Evolutionary conservation across 805 yeast genomes (phyloP).

Genomic region (Grigorovia humatica): DNA sequence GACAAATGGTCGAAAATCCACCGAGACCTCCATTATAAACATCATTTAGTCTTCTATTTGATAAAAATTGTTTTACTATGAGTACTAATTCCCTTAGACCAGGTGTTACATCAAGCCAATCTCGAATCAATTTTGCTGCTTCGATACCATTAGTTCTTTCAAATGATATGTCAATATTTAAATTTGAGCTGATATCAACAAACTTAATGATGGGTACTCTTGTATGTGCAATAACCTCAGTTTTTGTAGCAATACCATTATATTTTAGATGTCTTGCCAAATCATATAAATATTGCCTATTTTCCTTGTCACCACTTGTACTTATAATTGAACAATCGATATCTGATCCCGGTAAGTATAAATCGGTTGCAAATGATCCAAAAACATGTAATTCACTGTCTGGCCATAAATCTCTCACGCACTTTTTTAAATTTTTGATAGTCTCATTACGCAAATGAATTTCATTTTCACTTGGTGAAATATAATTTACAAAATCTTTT

Average conservation of each 20-base stretch:
- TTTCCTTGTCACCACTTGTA: conserved; percentile 44
- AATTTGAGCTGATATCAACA: conserved; percentile 56
- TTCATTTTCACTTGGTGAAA: conserved; percentile 75
- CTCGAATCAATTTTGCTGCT: conserved; percentile 68
- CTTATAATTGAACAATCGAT: conserved; percentile 85
- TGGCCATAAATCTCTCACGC: conserved; percentile 55
- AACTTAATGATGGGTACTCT: conserved; percentile 92
- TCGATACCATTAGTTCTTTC: conserved; percentile 74
- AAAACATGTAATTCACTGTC: conserved; percentile 75
- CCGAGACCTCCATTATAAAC: conserved; percentile 94
- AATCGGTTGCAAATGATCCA: conserved; percentile 90
- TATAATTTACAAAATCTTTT: conserved; percentile 70
- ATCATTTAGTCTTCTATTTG: conserved; percentile 67
- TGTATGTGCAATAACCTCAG: conserved; percentile 82
- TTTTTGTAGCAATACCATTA: conserved; percentile 50
- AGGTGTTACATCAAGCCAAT: conserved; percentile 63
- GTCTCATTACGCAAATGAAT: conserved; percentile 55
- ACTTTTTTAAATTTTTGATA: conserved; percentile 48
- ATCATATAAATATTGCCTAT: conserved; percentile 56
- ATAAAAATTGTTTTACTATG: conserved; percentile 73
- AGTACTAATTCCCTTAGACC: conserved; percentile 77
- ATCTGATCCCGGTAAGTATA: conserved; percentile 93
- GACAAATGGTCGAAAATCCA: conserved; percentile 84
- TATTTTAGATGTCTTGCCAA: conserved; percentile 60
- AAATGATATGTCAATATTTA: conserved; percentile 84